Evolutionary conservation across 192 early-diverging fungal species (phyloP).

Genomic region (Spizellomyces punctatus): DNA sequence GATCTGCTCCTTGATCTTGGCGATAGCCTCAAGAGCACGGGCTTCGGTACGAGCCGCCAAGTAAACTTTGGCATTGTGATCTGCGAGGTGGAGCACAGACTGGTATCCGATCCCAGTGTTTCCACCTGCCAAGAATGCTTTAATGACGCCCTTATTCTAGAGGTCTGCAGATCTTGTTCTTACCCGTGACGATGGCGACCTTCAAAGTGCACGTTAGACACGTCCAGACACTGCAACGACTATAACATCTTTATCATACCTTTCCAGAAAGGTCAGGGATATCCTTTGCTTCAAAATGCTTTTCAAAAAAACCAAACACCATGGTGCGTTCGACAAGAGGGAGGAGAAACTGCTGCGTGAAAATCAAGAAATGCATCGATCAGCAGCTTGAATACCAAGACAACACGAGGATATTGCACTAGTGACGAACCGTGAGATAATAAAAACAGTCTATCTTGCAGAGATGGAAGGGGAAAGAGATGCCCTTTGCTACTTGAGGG

Average conservation of each 20-base stretch:
- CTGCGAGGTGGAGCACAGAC: constrained; percentile 19
- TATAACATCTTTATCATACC: not conserved
- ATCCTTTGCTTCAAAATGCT: not conserved
- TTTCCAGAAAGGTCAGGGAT: constrained; percentile 5
- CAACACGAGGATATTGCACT: too few species aligned
- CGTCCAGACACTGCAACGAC: too few species aligned
- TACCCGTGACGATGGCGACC: constrained; percentile 28
- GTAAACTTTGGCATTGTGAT: constrained; percentile 18
- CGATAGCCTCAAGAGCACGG: not conserved
- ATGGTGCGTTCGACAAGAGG: not conserved
- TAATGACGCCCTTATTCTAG: not conserved
- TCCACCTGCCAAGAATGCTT: constrained; percentile 6
- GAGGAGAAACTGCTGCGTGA: too few species aligned
- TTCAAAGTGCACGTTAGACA: not conserved
- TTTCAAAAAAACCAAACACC: constrained; percentile 1
- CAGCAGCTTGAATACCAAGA: too few species aligned
- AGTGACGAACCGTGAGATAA: too few species aligned
- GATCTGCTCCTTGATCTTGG: not conserved
- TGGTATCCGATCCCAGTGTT: constrained; percentile 7
- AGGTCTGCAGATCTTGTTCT: not conserved
- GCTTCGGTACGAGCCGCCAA: not conserved
- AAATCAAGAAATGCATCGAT: too few species aligned
- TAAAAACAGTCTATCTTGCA: too few species aligned
- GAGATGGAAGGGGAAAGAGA: too few species aligned
- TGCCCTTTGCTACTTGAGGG: too few species aligned